phyloP scores from a whole-genome alignment of 306 rosid genomes.

The Vigna trinervia region DNA sequence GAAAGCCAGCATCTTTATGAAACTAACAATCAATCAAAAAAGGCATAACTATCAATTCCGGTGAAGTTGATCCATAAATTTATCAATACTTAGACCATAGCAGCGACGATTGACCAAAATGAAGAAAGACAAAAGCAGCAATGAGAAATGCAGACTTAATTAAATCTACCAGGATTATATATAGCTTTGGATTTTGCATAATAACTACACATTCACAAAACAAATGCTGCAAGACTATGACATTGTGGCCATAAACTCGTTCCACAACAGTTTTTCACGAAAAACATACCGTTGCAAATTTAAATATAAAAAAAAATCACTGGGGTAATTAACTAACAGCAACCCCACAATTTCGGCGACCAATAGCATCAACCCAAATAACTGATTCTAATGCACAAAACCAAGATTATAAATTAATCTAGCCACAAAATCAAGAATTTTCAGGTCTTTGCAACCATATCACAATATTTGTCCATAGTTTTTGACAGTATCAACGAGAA shows the following conservation, averaged over 20 bases:
- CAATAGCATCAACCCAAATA: background rate
- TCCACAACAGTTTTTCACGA: background rate
- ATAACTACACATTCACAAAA: background rate
- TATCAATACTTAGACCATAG: background rate
- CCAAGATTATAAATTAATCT: background rate
- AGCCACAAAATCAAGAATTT: background rate
- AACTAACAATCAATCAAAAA: background rate
- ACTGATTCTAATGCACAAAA: background rate
- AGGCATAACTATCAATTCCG: slow-evolving; percentile 1
- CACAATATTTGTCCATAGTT: background rate
- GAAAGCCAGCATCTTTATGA: background rate
- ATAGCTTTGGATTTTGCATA: background rate
- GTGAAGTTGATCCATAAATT: slow-evolving; percentile 8
- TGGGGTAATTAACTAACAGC: background rate
- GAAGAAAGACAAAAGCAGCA: background rate
- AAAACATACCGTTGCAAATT: background rate
- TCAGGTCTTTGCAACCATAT: background rate
- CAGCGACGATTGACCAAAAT: background rate
- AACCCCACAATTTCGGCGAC: background rate
- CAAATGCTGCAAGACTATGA: background rate
- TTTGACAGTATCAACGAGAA: background rate
- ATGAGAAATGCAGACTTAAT: background rate
- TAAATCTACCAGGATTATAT: background rate
- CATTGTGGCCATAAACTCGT: background rate
- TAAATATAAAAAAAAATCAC: background rate